Percentiles rank a stretch among this genome's conserved stretches.
phyloP scores from a whole-genome alignment of 495 filamentous ascomycete genomes.

The Penicillium coprophilum region DNA sequence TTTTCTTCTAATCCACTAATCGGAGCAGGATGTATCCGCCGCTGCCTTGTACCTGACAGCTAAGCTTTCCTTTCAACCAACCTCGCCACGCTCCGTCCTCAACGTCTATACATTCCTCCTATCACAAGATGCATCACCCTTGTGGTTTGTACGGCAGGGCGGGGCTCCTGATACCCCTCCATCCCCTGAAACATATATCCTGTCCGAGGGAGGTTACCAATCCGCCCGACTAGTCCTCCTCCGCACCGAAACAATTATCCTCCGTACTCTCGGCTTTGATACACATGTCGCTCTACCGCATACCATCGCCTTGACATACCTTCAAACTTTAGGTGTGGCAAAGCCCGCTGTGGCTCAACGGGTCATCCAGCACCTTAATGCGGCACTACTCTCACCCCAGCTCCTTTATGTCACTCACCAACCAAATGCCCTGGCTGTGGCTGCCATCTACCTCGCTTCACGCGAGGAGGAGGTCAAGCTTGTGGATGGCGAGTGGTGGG shows the following conservation, averaged over 20 bases:
- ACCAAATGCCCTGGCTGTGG: slow-evolving; percentile 78
- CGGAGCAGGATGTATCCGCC: slow-evolving; percentile 70
- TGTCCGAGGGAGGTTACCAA: slow-evolving; percentile 72
- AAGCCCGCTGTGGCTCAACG: slow-evolving; percentile 55
- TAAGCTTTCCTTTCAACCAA: slow-evolving; percentile 77
- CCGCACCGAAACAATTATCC: slow-evolving; percentile 67
- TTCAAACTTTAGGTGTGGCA: slow-evolving; percentile 74
- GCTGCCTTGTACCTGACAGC: slow-evolving; percentile 78
- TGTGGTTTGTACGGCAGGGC: slow-evolving; percentile 50
- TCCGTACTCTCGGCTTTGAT: slow-evolving; percentile 75
- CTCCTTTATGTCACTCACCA: slow-evolving; percentile 90
- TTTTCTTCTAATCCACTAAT: neutral
- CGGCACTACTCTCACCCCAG: slow-evolving; percentile 80
- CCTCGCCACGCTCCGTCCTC: slow-evolving; percentile 72
- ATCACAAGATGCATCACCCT: slow-evolving; percentile 58
- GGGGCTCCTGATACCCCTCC: slow-evolving; percentile 35
- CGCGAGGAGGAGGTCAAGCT: slow-evolving; percentile 74
- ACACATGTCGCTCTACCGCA: slow-evolving; percentile 83
- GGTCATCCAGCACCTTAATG: slow-evolving; percentile 76
- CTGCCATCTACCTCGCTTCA: slow-evolving; percentile 86
- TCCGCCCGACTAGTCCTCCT: slow-evolving; percentile 61
- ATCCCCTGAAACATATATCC: slow-evolving; percentile 62
- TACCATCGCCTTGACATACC: slow-evolving; percentile 85
- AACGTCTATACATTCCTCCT: slow-evolving; percentile 84
- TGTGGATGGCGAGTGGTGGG: slow-evolving; percentile 89